These are phyloP conservation scores for Babesia ovis DNA, from an alignment of 169 alveolate species.

Conservation along the genomic window DNA sequence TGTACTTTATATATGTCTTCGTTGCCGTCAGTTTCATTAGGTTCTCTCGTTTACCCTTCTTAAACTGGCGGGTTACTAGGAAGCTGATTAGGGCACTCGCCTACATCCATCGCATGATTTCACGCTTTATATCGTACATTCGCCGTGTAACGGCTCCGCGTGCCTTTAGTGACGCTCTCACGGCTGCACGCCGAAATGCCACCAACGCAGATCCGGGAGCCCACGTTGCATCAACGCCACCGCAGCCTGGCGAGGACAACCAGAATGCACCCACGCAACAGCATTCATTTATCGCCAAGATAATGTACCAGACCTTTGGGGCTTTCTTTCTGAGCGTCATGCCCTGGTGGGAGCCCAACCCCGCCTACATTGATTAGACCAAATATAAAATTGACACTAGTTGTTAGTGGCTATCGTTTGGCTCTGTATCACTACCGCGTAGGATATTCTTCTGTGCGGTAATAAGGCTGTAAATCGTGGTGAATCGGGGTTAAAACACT, in stretches of 20 bases:
- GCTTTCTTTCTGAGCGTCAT: constrained; percentile 72
- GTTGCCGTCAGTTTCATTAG: not conserved
- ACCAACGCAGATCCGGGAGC: not conserved
- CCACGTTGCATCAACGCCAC: not conserved
- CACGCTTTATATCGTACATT: not conserved
- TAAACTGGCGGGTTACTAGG: not conserved
- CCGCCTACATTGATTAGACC: constrained; percentile 65
- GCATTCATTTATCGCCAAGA: constrained; percentile 65
- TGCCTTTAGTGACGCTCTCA: not conserved
- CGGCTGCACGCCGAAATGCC: not conserved
- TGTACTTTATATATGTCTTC: constrained; percentile 36
- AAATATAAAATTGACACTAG: not conserved
- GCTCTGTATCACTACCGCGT: not conserved
- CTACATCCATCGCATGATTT: constrained; percentile 1
- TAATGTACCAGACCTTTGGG: constrained; percentile 70
- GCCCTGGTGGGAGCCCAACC: constrained; percentile 84
- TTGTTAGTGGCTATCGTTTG: not conserved
- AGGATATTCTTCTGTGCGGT: not conserved
- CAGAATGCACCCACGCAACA: constrained; percentile 5
- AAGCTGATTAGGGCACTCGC: not conserved
- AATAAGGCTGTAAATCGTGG: constrained; percentile 20
- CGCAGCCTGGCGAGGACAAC: not conserved
- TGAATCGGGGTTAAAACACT: not conserved
- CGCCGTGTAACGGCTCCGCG: not conserved
- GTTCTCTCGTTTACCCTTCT: not conserved